Evolutionary conservation across 176 grass and related monocot species (phyloP), one percentile per base, ranked within the genome.

Genomic region (Oryza meridionalis): DNA sequence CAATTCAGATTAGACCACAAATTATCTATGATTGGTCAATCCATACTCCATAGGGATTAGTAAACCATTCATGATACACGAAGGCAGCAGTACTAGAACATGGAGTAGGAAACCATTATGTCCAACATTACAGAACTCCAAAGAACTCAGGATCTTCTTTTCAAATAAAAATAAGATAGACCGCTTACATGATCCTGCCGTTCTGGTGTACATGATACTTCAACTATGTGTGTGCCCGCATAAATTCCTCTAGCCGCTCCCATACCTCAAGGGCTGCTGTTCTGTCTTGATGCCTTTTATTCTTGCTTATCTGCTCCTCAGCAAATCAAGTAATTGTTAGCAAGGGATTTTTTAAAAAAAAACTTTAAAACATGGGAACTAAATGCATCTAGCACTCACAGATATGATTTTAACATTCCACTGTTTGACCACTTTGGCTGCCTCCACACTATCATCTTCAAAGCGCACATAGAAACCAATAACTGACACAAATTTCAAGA

Each of bases 361-460:
- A 73, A 46, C 24, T 22, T 7, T 68, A 64, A 16, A 19, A 33
- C 11, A 82, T 42, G 9, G 72, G 7, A 69, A 47, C 27, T 11
- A 65, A 70, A 46, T 78, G 75, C 9, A 72, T 77, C 35, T 15
- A 37, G 50, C 38, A 91, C 91, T 93, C 77, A 98, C 96, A 37
- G 91, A 95, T 82, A 98, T 49, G 74, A 98, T 98, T 84, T 93
- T 98, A 70, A 95, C 93, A 74, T 98, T 98, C 96, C 96, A 98
- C 71, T 98, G 96, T 80, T 98, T 95, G 65, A 93, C 92, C 32
- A 91, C 90, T 84, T 95, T 98, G 53, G 96, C 96, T 33, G 93
- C 84, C 77, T 98, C 96, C 70, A 98, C 92, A 46, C 96, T 98
- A 78, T 98, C 96, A 82, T 98, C 96, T 80, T 98, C 96, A n/a